A percentile compares a stretch with the other conserved stretches of the same genome.
Evolutionary conservation across 2,329 filamentous ascomycete species (phyloP).

Genomic region (Pseudopyricularia javanii): DNA sequence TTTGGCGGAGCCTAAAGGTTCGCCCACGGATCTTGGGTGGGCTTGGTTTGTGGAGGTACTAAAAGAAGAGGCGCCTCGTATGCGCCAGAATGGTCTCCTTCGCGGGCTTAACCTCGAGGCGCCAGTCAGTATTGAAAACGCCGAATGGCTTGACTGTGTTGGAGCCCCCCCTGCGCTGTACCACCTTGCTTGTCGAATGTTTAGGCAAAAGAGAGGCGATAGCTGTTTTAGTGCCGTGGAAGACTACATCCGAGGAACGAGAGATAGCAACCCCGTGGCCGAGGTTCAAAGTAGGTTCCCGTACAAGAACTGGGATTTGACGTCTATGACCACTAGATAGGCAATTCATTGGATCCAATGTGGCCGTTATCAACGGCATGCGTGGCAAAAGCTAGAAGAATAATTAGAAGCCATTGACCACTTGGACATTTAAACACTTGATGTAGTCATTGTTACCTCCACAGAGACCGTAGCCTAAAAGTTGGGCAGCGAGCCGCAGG

Average conservation of each 20-base stretch:
- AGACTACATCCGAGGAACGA: not conserved
- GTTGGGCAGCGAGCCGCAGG: no score
- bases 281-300: not conserved
- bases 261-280: not conserved
- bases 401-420: no score
- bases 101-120: not conserved
- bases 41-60: no score
- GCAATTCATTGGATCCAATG: not conserved
- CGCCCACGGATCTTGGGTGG: no score
- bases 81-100: no score
- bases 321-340: not conserved
- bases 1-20: no score
- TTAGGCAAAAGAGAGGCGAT: not conserved
- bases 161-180: not conserved
- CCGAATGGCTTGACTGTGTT: not conserved
- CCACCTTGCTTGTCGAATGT: not conserved
- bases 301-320: not conserved
- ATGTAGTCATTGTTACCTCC: no score
- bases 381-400: no score
- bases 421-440: no score
- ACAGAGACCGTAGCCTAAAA: no score
- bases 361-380: not conserved
- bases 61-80: no score
- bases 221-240: not conserved
- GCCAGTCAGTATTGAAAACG: not conserved